A percentile compares a stretch with the other conserved stretches of the same genome.
Evolutionary conservation across 208 protist genomes (phyloP).

Genomic region (Herpetomonas samuelpessoai): DNA sequence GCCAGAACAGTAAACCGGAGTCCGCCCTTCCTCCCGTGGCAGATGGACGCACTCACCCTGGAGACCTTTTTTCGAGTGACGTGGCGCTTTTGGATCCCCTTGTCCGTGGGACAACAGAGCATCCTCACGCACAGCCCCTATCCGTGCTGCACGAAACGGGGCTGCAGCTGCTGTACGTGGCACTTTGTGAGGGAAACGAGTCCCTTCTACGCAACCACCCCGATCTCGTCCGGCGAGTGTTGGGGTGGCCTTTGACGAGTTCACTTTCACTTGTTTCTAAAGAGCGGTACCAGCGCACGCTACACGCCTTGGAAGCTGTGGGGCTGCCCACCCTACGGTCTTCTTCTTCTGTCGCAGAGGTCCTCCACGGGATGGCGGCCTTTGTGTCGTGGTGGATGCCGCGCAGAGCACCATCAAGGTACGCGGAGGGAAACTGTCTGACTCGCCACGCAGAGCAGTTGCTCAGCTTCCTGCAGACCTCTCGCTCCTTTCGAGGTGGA

Average conservation of each 20-base stretch:
- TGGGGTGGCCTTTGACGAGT: slow-evolving; percentile 3
- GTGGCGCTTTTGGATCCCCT: too few relatives aligned
- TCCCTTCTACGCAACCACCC: background rate
- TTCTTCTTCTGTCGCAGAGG: slow-evolving; percentile 15
- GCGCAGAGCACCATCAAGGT: too few relatives aligned
- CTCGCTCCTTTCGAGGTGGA: slow-evolving; percentile 8
- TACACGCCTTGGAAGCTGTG: slow-evolving; percentile 19
- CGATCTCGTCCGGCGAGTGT: background rate
- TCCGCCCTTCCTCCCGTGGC: slow-evolving; percentile 13
- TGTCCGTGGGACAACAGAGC: too few relatives aligned
- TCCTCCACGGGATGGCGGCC: slow-evolving; percentile 16
- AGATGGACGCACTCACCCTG: slow-evolving; percentile 22
- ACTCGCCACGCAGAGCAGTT: slow-evolving; percentile 12
- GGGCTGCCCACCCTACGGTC: slow-evolving; percentile 22
- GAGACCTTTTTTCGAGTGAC: too few relatives aligned
- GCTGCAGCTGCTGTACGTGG: slow-evolving; percentile 35
- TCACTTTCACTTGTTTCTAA: background rate
- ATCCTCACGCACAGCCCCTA: too few relatives aligned
- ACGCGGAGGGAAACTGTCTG: too few relatives aligned
- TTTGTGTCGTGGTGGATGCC: slow-evolving; percentile 10
- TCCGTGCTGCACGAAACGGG: slow-evolving; percentile 40
- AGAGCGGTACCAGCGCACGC: background rate
- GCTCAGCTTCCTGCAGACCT: slow-evolving; percentile 16
- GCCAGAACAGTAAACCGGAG: background rate
- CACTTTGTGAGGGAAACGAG: slow-evolving; percentile 50